A percentile compares a stretch with the other conserved stretches of the same genome.
Conservation (phyloP, 2,329 filamentous ascomycete species). For the Triangularia verruculosa region DNA sequence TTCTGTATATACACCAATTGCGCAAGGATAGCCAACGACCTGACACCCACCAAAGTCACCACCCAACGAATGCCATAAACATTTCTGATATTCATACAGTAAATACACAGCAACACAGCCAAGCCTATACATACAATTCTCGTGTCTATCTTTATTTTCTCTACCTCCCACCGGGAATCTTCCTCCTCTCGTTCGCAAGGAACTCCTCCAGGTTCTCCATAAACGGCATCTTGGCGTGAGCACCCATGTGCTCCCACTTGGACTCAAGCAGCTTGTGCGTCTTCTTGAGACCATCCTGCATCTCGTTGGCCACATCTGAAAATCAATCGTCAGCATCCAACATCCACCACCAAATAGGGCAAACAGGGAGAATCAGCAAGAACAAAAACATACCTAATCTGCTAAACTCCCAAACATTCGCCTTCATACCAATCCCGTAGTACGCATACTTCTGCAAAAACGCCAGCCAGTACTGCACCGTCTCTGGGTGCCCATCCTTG, state of each 20-base stretch:
- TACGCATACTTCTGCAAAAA: constrained; percentile 91
- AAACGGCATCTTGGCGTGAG: constrained; percentile 46
- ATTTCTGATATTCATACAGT: constrained; percentile 2
- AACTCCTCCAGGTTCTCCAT: constrained; percentile 57
- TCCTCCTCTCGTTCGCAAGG: constrained; percentile 51
- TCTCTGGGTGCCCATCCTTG: constrained; percentile 83
- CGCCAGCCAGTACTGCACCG: constrained; percentile 86
- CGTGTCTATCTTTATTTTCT: not conserved
- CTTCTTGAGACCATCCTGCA: constrained; percentile 48
- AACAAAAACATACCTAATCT: constrained; percentile 55
- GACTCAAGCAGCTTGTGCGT: constrained; percentile 43
- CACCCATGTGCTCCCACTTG: constrained; percentile 56
- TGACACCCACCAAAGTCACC: not conserved
- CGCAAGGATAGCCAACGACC: too few species aligned
- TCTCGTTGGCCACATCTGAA: constrained; percentile 48
- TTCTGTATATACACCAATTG: too few species aligned
- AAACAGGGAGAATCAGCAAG: constrained; percentile 7
- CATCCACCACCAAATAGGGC: too few species aligned
- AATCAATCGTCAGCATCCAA: not conserved
- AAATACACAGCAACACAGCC: not conserved
- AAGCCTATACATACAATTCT: not conserved
- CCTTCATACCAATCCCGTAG: constrained; percentile 98
- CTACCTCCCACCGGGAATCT: constrained; percentile 32
- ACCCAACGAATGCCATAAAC: not conserved
- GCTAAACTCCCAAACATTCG: constrained; percentile 90